Base-by-base conservation (phyloP, 495 filamentous ascomycete genomes). In the Podospora bellae-mahoneyi region DNA sequence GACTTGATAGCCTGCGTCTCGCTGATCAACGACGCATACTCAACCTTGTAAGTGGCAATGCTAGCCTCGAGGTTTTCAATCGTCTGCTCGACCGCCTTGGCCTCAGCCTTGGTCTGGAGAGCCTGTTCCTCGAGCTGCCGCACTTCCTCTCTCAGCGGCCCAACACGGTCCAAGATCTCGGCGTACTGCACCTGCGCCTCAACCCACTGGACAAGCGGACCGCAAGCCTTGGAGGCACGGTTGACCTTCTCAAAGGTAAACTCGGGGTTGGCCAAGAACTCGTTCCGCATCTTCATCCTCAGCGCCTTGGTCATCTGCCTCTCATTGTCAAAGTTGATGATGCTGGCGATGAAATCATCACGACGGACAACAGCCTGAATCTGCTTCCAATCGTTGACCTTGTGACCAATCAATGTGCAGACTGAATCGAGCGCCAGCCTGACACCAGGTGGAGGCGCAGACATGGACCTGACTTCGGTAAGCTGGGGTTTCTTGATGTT, bases 401-500 rank as follows among this genome's bases (percentile, higher is more conserved):
- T 96, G 79, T 98, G 93, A 16, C 94, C 94, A 60, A 99, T 86
- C 53, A 98, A 79, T 2, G 92, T 94, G 82, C 95, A 98, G 19
- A 99, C 95, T 10, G 95, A 91, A 78, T 98, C 96, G 69, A 99
- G 83, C 6, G 94, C 92, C 72, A 98, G 89, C 68, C 92, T 89
- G 62, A 99, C 95, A 76, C 92, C 91, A 70, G 88, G 85, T 0
- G 95, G 95, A 32, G 95, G 95, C 65, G 92, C 93, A 57, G 86
- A 85, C 96, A 99, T 97, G 70, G 94, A 97, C 72, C 95, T 88
- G 54, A 99, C 95, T 88, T 99, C 95, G 27, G 92, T 97, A 60
- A 99, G 84, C 76, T 99, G 96, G 71, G 96, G 92, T 73, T 89
- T 86, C 83, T 98, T 99, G 79, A 99, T 99, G 79, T 93, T 97